These are phyloP conservation scores for Monilinia fructigena DNA, from an alignment of 2,329 filamentous ascomycete species.

Conservation along the genomic window DNA sequence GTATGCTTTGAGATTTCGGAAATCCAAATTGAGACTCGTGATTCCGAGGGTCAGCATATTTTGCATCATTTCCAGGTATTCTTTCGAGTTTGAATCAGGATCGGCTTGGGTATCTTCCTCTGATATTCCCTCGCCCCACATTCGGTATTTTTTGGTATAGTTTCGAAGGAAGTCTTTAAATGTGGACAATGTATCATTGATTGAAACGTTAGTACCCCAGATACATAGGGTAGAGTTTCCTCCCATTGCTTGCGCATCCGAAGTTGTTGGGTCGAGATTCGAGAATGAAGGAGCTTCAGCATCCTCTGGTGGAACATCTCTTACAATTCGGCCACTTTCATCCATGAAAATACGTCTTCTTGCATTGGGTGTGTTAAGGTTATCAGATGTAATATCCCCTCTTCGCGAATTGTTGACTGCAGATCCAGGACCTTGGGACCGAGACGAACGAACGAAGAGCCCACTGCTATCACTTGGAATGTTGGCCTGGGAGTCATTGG, in stretches of 20 bases:
- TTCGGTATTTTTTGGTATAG: constrained; percentile 89
- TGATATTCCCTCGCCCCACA: constrained; percentile 83
- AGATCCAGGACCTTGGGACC: constrained; percentile 52
- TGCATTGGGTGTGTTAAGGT: constrained; percentile 54
- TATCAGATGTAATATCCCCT: constrained; percentile 84
- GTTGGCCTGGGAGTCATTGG: constrained; percentile 61
- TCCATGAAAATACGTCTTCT: constrained; percentile 56
- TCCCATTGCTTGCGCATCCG: constrained; percentile 84
- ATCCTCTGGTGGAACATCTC: constrained; percentile 50
- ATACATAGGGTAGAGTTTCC: constrained; percentile 80
- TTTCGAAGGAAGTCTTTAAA: constrained; percentile 93
- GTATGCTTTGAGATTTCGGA: constrained; percentile 86
- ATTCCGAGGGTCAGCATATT: constrained; percentile 88
- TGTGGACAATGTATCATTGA: constrained; percentile 79
- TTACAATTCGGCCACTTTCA: constrained; percentile 56
- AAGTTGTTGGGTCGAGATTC: constrained; percentile 75
- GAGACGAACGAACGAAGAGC: constrained; percentile 72
- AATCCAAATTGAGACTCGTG: constrained; percentile 81
- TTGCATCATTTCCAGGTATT: constrained; percentile 82
- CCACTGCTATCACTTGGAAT: constrained; percentile 80
- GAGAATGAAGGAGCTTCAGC: constrained; percentile 62
- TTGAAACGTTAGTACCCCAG: constrained; percentile 96
- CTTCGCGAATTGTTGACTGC: constrained; percentile 61
- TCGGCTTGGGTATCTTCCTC: constrained; percentile 69
- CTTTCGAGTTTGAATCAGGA: constrained; percentile 72